Evolutionary conservation across 371 early-diverging fungal species (phyloP).

Genomic region (Mortierella sp.): DNA sequence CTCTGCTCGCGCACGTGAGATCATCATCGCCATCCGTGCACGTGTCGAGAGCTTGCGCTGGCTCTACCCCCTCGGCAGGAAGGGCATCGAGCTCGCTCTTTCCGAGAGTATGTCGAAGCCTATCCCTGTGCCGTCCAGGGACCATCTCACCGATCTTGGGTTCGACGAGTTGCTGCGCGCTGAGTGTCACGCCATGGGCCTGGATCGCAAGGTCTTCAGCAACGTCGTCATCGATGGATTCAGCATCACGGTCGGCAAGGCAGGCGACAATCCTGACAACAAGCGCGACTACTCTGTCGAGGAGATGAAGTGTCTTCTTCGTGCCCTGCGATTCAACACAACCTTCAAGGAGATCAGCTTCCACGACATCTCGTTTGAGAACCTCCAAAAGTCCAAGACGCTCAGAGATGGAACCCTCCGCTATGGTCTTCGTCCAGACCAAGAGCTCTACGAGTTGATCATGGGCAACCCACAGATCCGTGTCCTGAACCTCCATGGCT

Average conservation of each 20-base stretch:
- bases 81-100: constrained; percentile 45
- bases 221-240: constrained; percentile 41
- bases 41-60: constrained; percentile 50
- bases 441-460: constrained; percentile 55
- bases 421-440: constrained; percentile 52
- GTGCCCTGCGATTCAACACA: constrained; percentile 53
- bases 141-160: constrained; percentile 44
- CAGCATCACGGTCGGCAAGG: constrained; percentile 24
- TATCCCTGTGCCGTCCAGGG: constrained; percentile 52
- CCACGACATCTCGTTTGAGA: constrained; percentile 37
- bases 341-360: constrained; percentile 56
- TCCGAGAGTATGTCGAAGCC: constrained; percentile 37
- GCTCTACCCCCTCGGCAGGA: constrained; percentile 47
- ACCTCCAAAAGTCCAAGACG: constrained; percentile 38
- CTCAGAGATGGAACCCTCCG: constrained; percentile 54
- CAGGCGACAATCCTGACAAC: constrained; percentile 25
- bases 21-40: constrained; percentile 52
- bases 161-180: constrained; percentile 52
- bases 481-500: constrained; percentile 29
- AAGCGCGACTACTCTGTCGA: constrained; percentile 44
- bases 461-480: constrained; percentile 58
- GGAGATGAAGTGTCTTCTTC: constrained; percentile 53
- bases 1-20: constrained; percentile 49
- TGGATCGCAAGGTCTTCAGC: constrained; percentile 39
- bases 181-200: constrained; percentile 42